Conservation (phyloP, 495 filamentous ascomycete genomes). For the Neurospora tetraspora region DNA sequence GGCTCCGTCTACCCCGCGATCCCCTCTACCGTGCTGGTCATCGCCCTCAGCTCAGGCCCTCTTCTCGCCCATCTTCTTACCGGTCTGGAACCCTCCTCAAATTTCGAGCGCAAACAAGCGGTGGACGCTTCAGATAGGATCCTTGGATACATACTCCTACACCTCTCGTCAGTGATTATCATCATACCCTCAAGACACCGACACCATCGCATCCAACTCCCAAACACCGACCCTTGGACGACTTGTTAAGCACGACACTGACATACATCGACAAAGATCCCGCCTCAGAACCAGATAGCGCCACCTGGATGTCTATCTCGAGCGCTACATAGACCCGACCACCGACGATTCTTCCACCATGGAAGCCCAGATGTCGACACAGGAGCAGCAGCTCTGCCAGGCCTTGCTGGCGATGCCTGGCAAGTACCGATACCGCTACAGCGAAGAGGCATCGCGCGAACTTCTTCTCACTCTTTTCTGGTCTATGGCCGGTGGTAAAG, state of each 20-base stretch:
- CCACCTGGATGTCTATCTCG: neutral
- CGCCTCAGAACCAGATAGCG: neutral
- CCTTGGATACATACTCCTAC: neutral
- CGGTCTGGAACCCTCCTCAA: neutral
- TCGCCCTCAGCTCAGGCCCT: neutral
- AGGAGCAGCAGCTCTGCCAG: conserved; percentile 71
- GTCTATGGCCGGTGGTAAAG: conserved; percentile 64
- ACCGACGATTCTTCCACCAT: conserved; percentile 15
- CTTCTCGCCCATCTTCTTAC: neutral
- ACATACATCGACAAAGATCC: neutral
- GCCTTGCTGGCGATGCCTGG: conserved; percentile 62
- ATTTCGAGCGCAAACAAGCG: neutral
- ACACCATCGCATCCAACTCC: neutral
- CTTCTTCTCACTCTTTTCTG: conserved; percentile 74
- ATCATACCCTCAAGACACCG: neutral
- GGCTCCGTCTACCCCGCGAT: neutral
- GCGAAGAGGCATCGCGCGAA: conserved; percentile 51
- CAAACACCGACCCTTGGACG: neutral
- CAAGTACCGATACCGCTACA: conserved; percentile 62
- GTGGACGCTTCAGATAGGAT: neutral
- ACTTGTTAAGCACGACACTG: neutral
- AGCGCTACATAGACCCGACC: neutral
- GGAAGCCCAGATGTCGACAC: conserved; percentile 48
- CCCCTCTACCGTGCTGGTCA: neutral
- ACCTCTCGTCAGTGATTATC: neutral